Conservation (phyloP, 257 asterid genomes). For the Fraxinus cuspidata region DNA sequence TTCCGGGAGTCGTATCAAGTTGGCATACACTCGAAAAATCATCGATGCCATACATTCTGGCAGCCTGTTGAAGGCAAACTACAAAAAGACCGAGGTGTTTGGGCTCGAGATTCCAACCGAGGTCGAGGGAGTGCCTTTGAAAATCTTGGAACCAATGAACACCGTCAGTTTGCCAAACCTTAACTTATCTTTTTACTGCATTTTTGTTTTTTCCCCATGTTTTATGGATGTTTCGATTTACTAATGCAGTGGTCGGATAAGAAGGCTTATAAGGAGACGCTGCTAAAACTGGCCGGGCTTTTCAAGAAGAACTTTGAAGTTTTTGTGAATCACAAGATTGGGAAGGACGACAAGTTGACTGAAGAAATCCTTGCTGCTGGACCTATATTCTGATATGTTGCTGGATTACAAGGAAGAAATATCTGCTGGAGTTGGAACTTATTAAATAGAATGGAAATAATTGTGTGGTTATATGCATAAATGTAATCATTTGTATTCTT, state of each 20-base stretch:
- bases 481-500: neutral
- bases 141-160: slow-evolving; percentile 81
- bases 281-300: slow-evolving; percentile 75
- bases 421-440: slow-evolving; percentile 13
- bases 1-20: slow-evolving; percentile 76
- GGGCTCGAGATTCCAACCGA: slow-evolving; percentile 86
- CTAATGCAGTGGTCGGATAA: slow-evolving; percentile 76
- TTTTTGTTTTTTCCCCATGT: neutral
- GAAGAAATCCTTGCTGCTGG: slow-evolving; percentile 92
- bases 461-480: neutral
- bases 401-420: neutral
- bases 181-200: neutral
- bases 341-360: slow-evolving; percentile 69
- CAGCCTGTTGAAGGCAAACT: slow-evolving; percentile 60
- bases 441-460: neutral
- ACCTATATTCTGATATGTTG: slow-evolving; percentile 53
- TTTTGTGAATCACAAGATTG: slow-evolving; percentile 75
- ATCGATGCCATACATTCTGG: slow-evolving; percentile 97
- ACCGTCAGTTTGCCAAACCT: slow-evolving; percentile 51
- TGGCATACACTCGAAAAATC: slow-evolving; percentile 86
- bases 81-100: slow-evolving; percentile 74
- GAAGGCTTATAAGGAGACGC: slow-evolving; percentile 70
- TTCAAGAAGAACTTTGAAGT: slow-evolving; percentile 87
- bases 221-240: slow-evolving; percentile 3
- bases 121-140: slow-evolving; percentile 86